Evolutionary conservation across 164 flowering plant species (phyloP), one percentile per base, ranked within the genome.

Genomic region (Platanus orientalis): DNA sequence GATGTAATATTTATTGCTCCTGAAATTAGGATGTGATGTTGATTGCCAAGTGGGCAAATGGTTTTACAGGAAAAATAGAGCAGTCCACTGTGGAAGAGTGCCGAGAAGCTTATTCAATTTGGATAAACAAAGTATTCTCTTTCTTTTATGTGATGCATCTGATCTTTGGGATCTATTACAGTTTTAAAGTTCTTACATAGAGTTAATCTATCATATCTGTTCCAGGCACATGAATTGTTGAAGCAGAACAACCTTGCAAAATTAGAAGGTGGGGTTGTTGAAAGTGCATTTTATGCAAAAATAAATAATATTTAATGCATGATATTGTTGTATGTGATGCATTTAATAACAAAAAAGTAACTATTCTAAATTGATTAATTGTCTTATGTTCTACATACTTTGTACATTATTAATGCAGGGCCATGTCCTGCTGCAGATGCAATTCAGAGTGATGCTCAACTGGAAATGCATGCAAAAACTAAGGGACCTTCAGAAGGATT

Each of bases 71-170:
- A 55, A 94, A 91, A 73, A 94, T 94, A 62, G 97, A 89, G 78
- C 88, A 86, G 70, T 83, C 90, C 47, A 90, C 97, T 27, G 26
- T 80, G 54, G 98, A 89, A 50, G 98, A 93, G 69, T 89, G 95
- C 57, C 90, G 90, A 57, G 97, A 89, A 69, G 92, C 86, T 62
- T 90, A 76, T 84, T 76, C 87, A 24, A 44, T 55, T 60, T 90
- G 92, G 97, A 79, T 87, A 54, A 68, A 74, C 57, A 79, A 70
- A 79, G 98, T 93, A 85, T 39, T 9, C 39, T 34, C 9, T 36
- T 36, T n/a, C 4, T 14, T 14, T 7, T 36, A 36, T 36, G 7
- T n/a, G 40, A 39, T 20, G 64, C 29, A 19, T 16, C 10, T 7
- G 7, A 50, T 56, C 5, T 12, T 23, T 48, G 9, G 42, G 23